Evolutionary conservation across 2,329 filamentous ascomycete genomes (phyloP), one percentile per base, ranked within the genome.

Genomic region (Cadophora luteo-olivacea): DNA sequence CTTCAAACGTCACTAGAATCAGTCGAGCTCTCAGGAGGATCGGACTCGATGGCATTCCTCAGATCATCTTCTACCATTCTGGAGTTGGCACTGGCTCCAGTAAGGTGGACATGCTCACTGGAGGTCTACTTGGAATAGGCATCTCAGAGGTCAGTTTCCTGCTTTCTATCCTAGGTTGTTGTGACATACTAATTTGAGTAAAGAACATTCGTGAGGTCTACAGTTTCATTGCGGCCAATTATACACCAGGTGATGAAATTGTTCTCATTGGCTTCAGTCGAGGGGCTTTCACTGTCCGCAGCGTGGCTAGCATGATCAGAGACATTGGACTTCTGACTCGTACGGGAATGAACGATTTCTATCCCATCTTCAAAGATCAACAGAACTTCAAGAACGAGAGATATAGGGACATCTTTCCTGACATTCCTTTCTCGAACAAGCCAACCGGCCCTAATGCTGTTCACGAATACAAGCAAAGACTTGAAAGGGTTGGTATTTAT

Each of bases 41-140:
- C 49, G 85, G 84, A 73, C 79, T 75, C 41, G 85, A 88, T 74
- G 83, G 74, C n/a, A 70, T 66, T 11, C 80, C 86, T 52, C 87
- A 89, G 75, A 83, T 89, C 71, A 84, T 89, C 67, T 85, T 84
- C 73, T 90, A 90, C 74, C 85, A 88, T 74, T 85, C 86, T 9
- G 87, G 87, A 24, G 86, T 89, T 33, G 87, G 87, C 19, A 86
- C 85, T 3, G 83, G 83, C 1, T 82, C 82, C 70, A 82, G 82
- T 55, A 71, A 81, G 36, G 65, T 86, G n/a, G 84, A 87, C 67
- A 80, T 80, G 55, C 70, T 88, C 19, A 82, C 83, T 0, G 86
- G 86, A 6, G 86, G 86, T 54, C 83, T 85, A 2, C 86, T 88
- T 72, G 86, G 86, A 2, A 77, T 81, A 19, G 86, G 86, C 0